Evolutionary conservation across 108 stramenopile genomes (phyloP).

Genomic region (Nannochloropsis gaditana): DNA sequence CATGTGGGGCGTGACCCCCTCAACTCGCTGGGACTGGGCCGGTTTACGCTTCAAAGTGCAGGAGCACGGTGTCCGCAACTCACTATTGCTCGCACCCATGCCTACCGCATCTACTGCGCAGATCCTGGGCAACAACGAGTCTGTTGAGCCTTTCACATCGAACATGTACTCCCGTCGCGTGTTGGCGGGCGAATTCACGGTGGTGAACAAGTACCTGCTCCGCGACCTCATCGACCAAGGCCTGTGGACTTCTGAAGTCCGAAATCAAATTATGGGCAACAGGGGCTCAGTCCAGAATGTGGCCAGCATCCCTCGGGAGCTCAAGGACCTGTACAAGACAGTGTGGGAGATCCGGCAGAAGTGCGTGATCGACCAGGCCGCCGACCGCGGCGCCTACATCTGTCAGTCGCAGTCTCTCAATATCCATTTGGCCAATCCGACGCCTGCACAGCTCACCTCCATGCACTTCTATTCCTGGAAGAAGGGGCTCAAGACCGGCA

Average conservation of each 20-base stretch:
- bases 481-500: constrained; percentile 73
- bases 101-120: constrained; percentile 95
- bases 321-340: constrained; percentile 93
- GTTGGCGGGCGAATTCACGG: constrained; percentile 90
- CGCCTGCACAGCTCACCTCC: constrained; percentile 77
- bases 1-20: constrained; percentile 71
- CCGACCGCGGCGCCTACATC: constrained; percentile 89
- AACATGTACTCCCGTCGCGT: constrained; percentile 91
- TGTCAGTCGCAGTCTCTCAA: constrained; percentile 95
- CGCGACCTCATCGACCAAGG: constrained; percentile 82
- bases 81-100: constrained; percentile 91
- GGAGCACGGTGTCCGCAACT: constrained; percentile 75
- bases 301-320: constrained; percentile 47
- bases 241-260: constrained; percentile 78
- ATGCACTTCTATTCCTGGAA: constrained; percentile 99
- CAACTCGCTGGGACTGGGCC: constrained; percentile 77
- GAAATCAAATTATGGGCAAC: constrained; percentile 87
- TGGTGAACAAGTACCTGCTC: constrained; percentile 90
- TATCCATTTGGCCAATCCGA: constrained; percentile 88
- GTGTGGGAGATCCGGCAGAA: constrained; percentile 96
- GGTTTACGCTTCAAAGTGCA: constrained; percentile 66
- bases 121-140: constrained; percentile 94
- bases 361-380: constrained; percentile 86
- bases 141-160: constrained; percentile 91
- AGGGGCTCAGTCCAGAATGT: constrained; percentile 62